phyloP scores from a whole-genome alignment of 768 basidiomycete species.

The Amanita fuliginea region DNA sequence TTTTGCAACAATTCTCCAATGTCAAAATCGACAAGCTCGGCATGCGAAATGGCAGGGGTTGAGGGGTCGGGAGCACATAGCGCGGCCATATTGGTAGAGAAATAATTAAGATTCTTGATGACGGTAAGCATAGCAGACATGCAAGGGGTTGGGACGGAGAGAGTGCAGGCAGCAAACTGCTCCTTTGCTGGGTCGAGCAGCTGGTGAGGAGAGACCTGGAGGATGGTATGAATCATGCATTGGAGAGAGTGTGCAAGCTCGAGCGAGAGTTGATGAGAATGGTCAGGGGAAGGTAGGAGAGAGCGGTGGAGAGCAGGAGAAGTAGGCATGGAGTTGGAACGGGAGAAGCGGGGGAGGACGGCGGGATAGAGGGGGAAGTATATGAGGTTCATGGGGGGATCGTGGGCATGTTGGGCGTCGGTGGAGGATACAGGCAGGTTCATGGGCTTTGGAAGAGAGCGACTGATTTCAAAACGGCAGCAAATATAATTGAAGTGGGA shows the following conservation, averaged over 20 bases:
- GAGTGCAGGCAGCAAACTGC: slow-evolving; percentile 81
- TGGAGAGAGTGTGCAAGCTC: slow-evolving; percentile 90
- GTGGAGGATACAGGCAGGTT: slow-evolving; percentile 34
- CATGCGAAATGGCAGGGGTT: slow-evolving; percentile 7
- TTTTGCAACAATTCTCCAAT: slow-evolving; percentile 85
- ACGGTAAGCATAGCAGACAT: slow-evolving; percentile 82
- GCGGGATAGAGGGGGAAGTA: slow-evolving; percentile 10
- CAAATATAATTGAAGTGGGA: slow-evolving; percentile 18
- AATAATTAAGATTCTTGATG: slow-evolving; percentile 90
- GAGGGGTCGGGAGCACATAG: slow-evolving; percentile 21
- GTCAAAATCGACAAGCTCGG: slow-evolving; percentile 54
- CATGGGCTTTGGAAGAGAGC: slow-evolving; percentile 15
- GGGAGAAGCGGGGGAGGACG: slow-evolving; percentile 46
- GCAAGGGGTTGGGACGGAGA: slow-evolving; percentile 80
- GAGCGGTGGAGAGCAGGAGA: slow-evolving; percentile 54
- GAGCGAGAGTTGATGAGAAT: slow-evolving; percentile 52
- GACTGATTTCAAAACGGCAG: slow-evolving; percentile 20
- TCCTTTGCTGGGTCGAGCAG: slow-evolving; percentile 89
- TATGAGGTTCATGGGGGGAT: slow-evolving; percentile 14
- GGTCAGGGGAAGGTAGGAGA: background rate
- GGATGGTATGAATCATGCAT: slow-evolving; percentile 81
- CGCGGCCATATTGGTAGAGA: slow-evolving; percentile 73
- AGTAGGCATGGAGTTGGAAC: slow-evolving; percentile 75
- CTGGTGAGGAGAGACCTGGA: slow-evolving; percentile 85
- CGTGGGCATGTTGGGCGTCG: slow-evolving; percentile 31